phyloP scores from a whole-genome alignment of 176 grass and related monocot genomes.

The Dactylis glomerata region DNA sequence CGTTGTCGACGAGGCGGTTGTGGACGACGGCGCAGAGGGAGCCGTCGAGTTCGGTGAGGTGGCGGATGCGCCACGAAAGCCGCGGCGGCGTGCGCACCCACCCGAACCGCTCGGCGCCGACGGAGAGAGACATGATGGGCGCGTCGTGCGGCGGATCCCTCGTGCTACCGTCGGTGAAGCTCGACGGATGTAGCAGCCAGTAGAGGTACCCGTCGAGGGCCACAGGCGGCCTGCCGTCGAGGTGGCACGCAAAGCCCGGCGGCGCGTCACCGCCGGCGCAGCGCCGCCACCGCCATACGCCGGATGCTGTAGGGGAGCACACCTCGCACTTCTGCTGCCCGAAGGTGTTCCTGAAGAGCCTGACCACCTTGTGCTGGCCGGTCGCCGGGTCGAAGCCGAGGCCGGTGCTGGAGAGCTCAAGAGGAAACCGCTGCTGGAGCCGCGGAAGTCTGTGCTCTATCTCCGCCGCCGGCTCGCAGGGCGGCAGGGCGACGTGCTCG shows the following conservation, averaged over 20 bases:
- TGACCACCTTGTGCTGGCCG: constrained; percentile 24
- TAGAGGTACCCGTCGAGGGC: background rate
- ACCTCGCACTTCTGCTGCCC: background rate
- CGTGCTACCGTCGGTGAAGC: background rate
- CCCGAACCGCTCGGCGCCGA: constrained; percentile 5
- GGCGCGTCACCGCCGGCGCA: constrained; percentile 1
- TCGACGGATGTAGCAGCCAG: background rate
- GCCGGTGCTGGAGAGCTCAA: constrained; percentile 6
- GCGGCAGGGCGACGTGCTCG: background rate
- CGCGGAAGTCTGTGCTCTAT: background rate
- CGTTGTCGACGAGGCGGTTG: background rate
- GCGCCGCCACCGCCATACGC: background rate
- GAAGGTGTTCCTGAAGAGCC: constrained; percentile 8
- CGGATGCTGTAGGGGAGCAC: background rate
- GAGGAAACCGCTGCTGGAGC: background rate
- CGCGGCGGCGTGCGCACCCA: background rate
- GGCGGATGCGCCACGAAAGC: background rate
- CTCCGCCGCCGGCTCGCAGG: background rate
- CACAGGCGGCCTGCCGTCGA: background rate
- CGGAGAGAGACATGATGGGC: constrained; percentile 8
- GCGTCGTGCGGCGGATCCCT: background rate
- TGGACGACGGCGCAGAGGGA: constrained; percentile 14
- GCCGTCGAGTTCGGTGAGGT: constrained; percentile 4
- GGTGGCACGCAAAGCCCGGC: background rate
- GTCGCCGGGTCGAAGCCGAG: constrained; percentile 8